These are phyloP conservation scores for Ciborinia camelliae DNA, from an alignment of 2,329 filamentous ascomycete genomes.

Conservation along the genomic window DNA sequence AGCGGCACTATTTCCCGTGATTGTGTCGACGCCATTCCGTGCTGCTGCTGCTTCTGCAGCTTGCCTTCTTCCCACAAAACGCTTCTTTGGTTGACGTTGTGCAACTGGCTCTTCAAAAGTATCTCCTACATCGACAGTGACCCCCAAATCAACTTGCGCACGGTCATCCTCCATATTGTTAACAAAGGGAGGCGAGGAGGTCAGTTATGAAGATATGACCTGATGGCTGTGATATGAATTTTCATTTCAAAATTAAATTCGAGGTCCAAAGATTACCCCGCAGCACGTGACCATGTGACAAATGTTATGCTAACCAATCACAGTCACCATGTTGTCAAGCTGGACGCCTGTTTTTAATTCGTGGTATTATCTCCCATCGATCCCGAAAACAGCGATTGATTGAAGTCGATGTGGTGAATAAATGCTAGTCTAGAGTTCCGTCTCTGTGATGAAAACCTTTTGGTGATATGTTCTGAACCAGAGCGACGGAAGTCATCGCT, in stretches of 20 bases:
- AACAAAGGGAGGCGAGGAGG: not conserved
- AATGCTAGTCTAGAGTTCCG: too few relatives aligned
- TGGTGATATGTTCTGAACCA: too few relatives aligned
- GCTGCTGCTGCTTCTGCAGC: constrained; percentile 56
- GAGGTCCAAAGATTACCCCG: not conserved
- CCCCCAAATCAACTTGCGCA: constrained; percentile 65
- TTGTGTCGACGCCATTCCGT: constrained; percentile 37
- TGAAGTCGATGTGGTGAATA: too few relatives aligned
- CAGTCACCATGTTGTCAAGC: not conserved
- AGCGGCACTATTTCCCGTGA: constrained; percentile 57
- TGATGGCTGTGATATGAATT: not conserved
- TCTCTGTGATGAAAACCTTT: too few relatives aligned
- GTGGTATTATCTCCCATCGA: too few relatives aligned
- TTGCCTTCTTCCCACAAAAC: constrained; percentile 82
- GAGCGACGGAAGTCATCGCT: too few relatives aligned
- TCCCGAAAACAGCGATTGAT: too few relatives aligned
- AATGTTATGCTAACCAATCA: not conserved
- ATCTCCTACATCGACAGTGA: constrained; percentile 63
- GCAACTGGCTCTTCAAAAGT: constrained; percentile 45
- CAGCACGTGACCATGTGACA: not conserved
- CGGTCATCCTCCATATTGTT: constrained; percentile 71
- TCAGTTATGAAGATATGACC: not conserved
- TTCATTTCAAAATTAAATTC: not conserved
- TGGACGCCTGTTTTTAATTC: too few relatives aligned
- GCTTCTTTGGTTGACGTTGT: constrained; percentile 76